Conservation (phyloP, 1,284 basidiomycete species). For the Rhodotorula mucilaginosa region DNA sequence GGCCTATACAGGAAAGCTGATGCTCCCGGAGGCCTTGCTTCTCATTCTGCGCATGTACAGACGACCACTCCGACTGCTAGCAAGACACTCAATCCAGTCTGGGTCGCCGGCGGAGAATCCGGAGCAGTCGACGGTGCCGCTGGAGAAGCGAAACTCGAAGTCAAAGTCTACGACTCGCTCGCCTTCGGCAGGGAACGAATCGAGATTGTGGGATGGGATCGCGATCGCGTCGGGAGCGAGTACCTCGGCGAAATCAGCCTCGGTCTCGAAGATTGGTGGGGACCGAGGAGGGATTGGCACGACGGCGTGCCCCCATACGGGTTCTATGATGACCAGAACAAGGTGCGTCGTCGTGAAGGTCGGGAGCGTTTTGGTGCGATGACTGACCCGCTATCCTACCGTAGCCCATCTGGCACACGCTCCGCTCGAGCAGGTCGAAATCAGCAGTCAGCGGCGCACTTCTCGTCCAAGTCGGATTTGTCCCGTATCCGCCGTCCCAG, state of each 20-base stretch:
- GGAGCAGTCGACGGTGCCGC: conserved; percentile 47
- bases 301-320: conserved; percentile 41
- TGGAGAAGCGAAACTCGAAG: conserved; percentile 79
- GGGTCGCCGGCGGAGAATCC: conserved; percentile 45
- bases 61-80: conserved; percentile 76
- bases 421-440: conserved; percentile 27
- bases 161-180: conserved; percentile 60
- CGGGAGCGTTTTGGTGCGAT: neutral
- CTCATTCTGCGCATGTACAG: conserved; percentile 58
- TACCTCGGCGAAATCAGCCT: conserved; percentile 86
- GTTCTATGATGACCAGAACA: conserved; percentile 26
- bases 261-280: conserved; percentile 69
- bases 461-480: conserved; percentile 56
- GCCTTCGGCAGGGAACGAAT: conserved; percentile 48
- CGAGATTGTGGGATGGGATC: conserved; percentile 90
- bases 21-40: neutral
- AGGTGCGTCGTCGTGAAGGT: conserved; percentile 50
- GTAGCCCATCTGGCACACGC: conserved; percentile 41
- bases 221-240: conserved; percentile 60
- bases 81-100: conserved; percentile 73
- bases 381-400: conserved; percentile 52
- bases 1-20: neutral
- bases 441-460: conserved; percentile 34
- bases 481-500: conserved; percentile 56
- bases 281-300: conserved; percentile 55